Base-by-base conservation (phyloP, 257 asterid species). In the Eustoma russellianum region DNA sequence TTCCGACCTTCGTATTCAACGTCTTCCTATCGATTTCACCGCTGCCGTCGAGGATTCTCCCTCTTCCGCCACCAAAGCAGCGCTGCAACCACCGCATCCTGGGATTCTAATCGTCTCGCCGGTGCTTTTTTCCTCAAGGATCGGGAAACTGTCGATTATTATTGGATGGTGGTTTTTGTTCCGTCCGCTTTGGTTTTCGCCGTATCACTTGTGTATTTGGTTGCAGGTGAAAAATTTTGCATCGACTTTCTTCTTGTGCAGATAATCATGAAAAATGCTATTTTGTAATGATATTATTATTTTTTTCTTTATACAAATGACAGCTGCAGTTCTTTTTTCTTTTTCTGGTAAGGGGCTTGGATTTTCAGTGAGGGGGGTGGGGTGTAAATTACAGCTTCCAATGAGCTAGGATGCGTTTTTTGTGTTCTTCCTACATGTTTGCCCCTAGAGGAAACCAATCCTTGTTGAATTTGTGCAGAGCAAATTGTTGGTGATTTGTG, bases 121-220 rank as follows among this genome's bases (percentile, higher is more conserved):
- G 94, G 92, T 14, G 94, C 96, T 2, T 91, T 91, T 68, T 79
- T 57, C 40, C 66, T 91, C 61, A 91, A 96, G 69, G 90, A 91
- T 87, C 96, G 77, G 78, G 88, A 87, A 72, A 82, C 92, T 61
- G 95, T 82, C 65, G 98, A 91, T 77, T 91, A 80, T 67, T 91
- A 80, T 72, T 87, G 96, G 98, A 87, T 84, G 87, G 92, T 91
- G 65, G 86, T 87, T 63, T 84, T 91, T 53, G 33, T 79, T 13
- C 98, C 98, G 3, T 80, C 98, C 3, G 61, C 82, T 45, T 48
- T 84, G 52, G 56, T 82, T 45, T 83, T 80, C 56, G 71, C 66
- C 2, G 80, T 52, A 35, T 80, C 98, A 0, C 56, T 60, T 19
- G 78, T 77, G 16, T 91, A 84, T 73, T 71, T 91, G 70, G 59